These are phyloP conservation scores for Suillus occidentalis DNA, from an alignment of 768 basidiomycete genomes.

Conservation along the genomic window DNA sequence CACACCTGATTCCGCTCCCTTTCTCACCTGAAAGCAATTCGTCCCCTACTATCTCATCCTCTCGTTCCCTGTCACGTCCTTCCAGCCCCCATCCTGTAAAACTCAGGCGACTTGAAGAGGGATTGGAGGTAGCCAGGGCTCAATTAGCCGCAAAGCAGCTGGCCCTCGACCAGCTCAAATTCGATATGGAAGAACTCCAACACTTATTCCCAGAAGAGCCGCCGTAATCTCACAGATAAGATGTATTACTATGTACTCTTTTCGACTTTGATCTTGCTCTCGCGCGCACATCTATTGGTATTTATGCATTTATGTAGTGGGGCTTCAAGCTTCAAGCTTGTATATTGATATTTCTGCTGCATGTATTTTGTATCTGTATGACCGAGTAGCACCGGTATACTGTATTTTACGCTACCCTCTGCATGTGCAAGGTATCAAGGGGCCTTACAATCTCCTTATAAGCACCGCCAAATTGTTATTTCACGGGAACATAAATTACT, in stretches of 20 bases:
- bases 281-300: background rate
- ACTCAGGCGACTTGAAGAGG: conserved; percentile 22
- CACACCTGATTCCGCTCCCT: conserved; percentile 16
- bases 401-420: background rate
- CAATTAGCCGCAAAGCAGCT: conserved; percentile 25
- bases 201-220: background rate
- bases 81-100: conserved; percentile 13
- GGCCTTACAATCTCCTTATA: background rate
- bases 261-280: background rate
- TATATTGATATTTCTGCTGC: background rate
- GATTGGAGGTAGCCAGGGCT: conserved; percentile 20
- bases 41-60: conserved; percentile 14
- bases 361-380: conserved; percentile 1
- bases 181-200: conserved; percentile 23
- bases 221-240: background rate
- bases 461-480: background rate
- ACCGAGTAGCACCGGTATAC: background rate
- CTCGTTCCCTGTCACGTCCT: conserved; percentile 10
- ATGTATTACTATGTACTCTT: background rate
- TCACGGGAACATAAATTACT: conserved; percentile 37
- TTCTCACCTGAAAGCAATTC: conserved; percentile 22
- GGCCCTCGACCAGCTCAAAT: conserved; percentile 19
- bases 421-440: background rate
- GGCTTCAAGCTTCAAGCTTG: background rate
- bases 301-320: background rate